Base-by-base conservation (phyloP, 176 grass and related monocot species). In the Lolium multiflorum region DNA sequence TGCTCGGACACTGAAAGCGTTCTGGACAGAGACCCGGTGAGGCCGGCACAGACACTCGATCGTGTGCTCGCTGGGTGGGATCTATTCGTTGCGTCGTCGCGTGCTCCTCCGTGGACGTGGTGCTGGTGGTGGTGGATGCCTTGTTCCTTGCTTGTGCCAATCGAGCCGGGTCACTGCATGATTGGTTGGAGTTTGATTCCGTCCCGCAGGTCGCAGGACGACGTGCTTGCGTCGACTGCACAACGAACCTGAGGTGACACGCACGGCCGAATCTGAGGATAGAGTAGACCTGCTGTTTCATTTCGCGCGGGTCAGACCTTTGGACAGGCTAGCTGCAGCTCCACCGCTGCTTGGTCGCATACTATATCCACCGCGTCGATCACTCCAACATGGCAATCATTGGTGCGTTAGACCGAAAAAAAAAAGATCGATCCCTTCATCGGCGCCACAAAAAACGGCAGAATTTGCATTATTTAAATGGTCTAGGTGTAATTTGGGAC, bases 11-110 rank as follows among this genome's bases (percentile, higher is more conserved):
- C 47, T 35, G 47, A 82, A 82, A 82, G 81, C 12, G 43, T 81
- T 85, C 13, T 24, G 69, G 68, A 21, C 5, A 12, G 61, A 52
- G 73, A 58, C 28, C 6, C 11, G 50, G 77, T 48, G 55, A 39
- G 56, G 84, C 44, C 37, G 1, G 31, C 56, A 46, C 26, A 35
- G n/a, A 56, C 54, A 11, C 12, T 31, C 62, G 13, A 3, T 12
- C 31, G 31, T 35, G 31, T 3, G 31, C 11, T 61, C n/a, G 18
- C 21, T 46, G 78, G 63, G 15, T 22, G 88, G 71, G 71, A 76
- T 59, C 14, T 26, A 91, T 91, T 89, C 89, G 92, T 94, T 94
- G 82, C 92, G 88, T 94, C 92, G 87, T 91, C 83, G 22, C 6
- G 75, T 16, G 64, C 0, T 89, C 21, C 47, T 65, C 54, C 77